Percentiles rank a stretch among this genome's conserved stretches.
Evolutionary conservation across 2,329 filamentous ascomycete species (phyloP).

Genomic region (Fusarium palustre): DNA sequence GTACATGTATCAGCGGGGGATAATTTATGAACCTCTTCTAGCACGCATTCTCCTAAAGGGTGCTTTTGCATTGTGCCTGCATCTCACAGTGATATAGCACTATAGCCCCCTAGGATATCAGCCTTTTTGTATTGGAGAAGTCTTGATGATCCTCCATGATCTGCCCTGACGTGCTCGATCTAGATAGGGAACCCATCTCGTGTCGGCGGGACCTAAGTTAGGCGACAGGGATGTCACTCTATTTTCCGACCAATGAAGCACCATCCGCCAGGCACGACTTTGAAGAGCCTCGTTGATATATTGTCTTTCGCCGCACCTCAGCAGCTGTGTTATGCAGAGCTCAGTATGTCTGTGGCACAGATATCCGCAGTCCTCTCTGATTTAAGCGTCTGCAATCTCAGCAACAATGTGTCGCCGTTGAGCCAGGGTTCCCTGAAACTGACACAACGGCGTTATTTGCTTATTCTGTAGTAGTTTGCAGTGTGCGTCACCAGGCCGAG

Average conservation of each 20-base stretch:
- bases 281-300: neutral
- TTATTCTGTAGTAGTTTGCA: neutral
- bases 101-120: neutral
- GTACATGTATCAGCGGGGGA: neutral
- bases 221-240: conserved; percentile 10
- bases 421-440: conserved; percentile 41
- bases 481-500: conserved; percentile 12
- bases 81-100: conserved; percentile 1
- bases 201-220: conserved; percentile 1
- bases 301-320: conserved; percentile 4
- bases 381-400: conserved; percentile 1
- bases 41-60: conserved; percentile 11
- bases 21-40: conserved; percentile 9
- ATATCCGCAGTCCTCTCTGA: neutral
- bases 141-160: conserved; percentile 25
- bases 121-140: neutral
- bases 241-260: conserved; percentile 24
- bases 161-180: conserved; percentile 13
- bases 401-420: conserved; percentile 16
- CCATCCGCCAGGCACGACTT: conserved; percentile 7
- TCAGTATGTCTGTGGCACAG: neutral
- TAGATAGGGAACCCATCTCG: conserved; percentile 9
- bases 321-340: neutral
- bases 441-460: conserved; percentile 35
- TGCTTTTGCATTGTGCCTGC: conserved; percentile 13